Percentiles rank a stretch among this genome's conserved stretches.
Evolutionary conservation across 2,329 filamentous ascomycete species (phyloP).

Genomic region (Coleophoma eucalyptorum): DNA sequence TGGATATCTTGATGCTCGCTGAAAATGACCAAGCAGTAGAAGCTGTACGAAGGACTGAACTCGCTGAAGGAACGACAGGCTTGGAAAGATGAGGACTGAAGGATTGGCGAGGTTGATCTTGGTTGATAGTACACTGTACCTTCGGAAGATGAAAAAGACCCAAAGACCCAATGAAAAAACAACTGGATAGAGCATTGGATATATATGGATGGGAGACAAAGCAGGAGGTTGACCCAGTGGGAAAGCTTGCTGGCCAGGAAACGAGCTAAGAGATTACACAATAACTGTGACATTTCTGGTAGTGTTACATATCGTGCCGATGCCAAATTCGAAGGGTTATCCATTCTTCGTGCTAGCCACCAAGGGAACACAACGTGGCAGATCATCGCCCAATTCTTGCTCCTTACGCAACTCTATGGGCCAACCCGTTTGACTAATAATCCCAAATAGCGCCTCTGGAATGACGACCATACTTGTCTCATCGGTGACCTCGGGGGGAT

Average conservation of each 20-base stretch:
- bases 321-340: neutral
- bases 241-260: neutral
- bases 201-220: neutral
- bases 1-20: no score
- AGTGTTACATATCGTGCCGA: neutral
- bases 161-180: no score
- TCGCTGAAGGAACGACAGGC: no score
- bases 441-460: slow-evolving; percentile 7
- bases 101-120: no score
- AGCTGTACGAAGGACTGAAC: no score
- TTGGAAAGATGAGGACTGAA: no score
- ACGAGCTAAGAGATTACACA: slow-evolving; percentile 18
- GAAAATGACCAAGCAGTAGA: no score
- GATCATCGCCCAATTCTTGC: slow-evolving; percentile 2
- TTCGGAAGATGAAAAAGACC: no score
- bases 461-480: slow-evolving; percentile 7
- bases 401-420: slow-evolving; percentile 13
- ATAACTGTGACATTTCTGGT: slow-evolving; percentile 10
- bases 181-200: neutral
- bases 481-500: no score
- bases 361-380: slow-evolving; percentile 13
- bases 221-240: neutral
- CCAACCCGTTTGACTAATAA: no score
- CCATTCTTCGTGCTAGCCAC: slow-evolving; percentile 22
- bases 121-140: no score